Percentiles rank a stretch among this genome's conserved stretches.
Evolutionary conservation across 495 filamentous ascomycete genomes (phyloP).

Genomic region (Aspergillus nidulans): DNA sequence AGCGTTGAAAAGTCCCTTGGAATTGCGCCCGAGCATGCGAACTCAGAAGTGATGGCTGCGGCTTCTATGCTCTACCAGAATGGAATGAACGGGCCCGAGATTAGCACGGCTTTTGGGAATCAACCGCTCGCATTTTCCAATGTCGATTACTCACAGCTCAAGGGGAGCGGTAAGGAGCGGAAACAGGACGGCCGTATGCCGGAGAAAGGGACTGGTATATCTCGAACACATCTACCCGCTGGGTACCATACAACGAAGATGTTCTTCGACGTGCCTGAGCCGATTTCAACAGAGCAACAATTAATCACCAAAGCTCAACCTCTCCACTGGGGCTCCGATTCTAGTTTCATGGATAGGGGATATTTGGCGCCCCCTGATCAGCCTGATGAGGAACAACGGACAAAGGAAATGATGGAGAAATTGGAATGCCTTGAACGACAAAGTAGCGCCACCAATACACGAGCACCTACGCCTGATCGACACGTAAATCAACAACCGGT

Average conservation of each 20-base stretch:
- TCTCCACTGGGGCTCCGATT: slow-evolving; percentile 64
- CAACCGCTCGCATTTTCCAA: slow-evolving; percentile 30
- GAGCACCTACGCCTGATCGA: slow-evolving; percentile 53
- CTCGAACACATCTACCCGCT: slow-evolving; percentile 24
- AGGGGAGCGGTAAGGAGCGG: slow-evolving; percentile 18
- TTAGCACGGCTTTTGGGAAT: slow-evolving; percentile 25
- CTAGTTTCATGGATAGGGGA: slow-evolving; percentile 53
- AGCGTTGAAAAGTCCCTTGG: slow-evolving; percentile 24
- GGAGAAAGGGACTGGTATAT: slow-evolving; percentile 12
- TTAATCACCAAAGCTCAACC: slow-evolving; percentile 33
- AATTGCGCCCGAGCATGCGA: slow-evolving; percentile 20
- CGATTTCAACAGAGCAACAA: slow-evolving; percentile 38
- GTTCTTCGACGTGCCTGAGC: slow-evolving; percentile 41
- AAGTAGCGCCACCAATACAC: slow-evolving; percentile 53
- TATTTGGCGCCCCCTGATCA: slow-evolving; percentile 52
- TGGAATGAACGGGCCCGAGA: slow-evolving; percentile 28
- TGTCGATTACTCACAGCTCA: slow-evolving; percentile 17
- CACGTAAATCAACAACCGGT: slow-evolving; percentile 16
- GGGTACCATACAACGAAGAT: slow-evolving; percentile 43
- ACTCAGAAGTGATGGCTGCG: slow-evolving; percentile 47
- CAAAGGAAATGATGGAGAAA: slow-evolving; percentile 47
- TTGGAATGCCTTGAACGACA: slow-evolving; percentile 51
- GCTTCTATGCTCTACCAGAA: slow-evolving; percentile 45
- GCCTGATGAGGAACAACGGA: slow-evolving; percentile 52
- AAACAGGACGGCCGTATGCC: slow-evolving; percentile 10